Evolutionary conservation across 441 rosid genomes (phyloP).

Genomic region (Arabidopsis hybrid): DNA sequence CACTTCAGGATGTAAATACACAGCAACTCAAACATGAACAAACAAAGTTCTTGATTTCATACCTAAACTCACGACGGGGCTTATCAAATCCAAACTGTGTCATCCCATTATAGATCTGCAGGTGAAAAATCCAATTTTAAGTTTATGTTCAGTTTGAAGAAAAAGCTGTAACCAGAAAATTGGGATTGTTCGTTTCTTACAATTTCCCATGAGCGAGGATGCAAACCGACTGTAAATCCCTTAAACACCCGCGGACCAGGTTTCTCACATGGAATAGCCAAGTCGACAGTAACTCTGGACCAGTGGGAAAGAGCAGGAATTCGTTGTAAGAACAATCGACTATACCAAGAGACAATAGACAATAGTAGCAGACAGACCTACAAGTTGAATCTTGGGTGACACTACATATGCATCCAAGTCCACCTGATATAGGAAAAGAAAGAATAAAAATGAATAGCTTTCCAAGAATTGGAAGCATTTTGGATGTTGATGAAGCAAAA

Average conservation of each 20-base stretch:
- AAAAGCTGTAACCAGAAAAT: constrained; percentile 13
- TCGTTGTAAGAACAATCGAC: neutral
- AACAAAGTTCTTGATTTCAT: constrained; percentile 17
- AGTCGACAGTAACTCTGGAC: constrained; percentile 73
- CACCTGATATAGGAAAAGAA: constrained; percentile 55
- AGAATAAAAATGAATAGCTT: neutral
- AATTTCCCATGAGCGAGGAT: constrained; percentile 94
- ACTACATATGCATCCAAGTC: constrained; percentile 91
- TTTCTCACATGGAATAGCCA: constrained; percentile 88
- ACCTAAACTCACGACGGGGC: constrained; percentile 70
- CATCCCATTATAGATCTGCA: constrained; percentile 88
- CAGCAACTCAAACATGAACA: constrained; percentile 4
- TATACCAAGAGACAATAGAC: constrained; percentile 5
- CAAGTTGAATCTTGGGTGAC: constrained; percentile 76
- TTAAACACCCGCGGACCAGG: constrained; percentile 80
- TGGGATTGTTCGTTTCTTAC: constrained; percentile 53
- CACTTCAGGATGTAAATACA: constrained; percentile 23
- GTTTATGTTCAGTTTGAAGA: constrained; percentile 3
- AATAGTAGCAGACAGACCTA: constrained; percentile 60
- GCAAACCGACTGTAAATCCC: constrained; percentile 96
- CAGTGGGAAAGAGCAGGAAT: constrained; percentile 35
- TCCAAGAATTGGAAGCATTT: constrained; percentile 1
- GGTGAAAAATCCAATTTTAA: constrained; percentile 27
- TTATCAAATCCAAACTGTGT: constrained; percentile 86
- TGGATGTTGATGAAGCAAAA: neutral